These are phyloP conservation scores for Ophiostoma australiae DNA, from an alignment of 2,329 filamentous ascomycete species.

Conservation along the genomic window DNA sequence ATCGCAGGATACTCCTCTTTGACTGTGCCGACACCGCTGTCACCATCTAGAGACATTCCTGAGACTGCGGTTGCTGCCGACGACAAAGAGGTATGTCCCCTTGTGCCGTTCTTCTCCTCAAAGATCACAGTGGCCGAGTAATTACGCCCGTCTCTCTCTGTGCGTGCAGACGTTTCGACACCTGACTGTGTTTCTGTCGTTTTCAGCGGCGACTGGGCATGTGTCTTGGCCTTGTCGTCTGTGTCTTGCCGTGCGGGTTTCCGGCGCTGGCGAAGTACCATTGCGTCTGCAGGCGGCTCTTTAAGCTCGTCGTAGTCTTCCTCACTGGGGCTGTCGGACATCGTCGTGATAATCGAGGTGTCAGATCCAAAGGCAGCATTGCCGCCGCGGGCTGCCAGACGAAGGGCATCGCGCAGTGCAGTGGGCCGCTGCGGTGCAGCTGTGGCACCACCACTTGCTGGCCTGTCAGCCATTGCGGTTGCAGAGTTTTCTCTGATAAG, in stretches of 20 bases:
- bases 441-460: background rate
- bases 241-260: constrained; percentile 17
- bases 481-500: background rate
- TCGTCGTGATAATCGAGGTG: constrained; percentile 24
- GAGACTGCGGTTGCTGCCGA: constrained; percentile 22
- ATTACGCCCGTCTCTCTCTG: constrained; percentile 19
- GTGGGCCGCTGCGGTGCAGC: constrained; percentile 20
- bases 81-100: constrained; percentile 11
- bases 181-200: background rate
- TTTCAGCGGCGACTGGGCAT: constrained; percentile 15
- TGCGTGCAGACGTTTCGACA: background rate
- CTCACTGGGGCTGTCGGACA: constrained; percentile 42
- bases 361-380: constrained; percentile 22
- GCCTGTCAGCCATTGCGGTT: background rate
- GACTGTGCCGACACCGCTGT: background rate
- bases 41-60: constrained; percentile 15
- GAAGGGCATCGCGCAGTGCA: constrained; percentile 30
- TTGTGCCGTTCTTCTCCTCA: constrained; percentile 20
- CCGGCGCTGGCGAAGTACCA: constrained; percentile 28
- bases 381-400: constrained; percentile 8
- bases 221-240: background rate
- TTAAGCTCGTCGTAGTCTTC: constrained; percentile 43
- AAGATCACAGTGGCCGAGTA: constrained; percentile 28
- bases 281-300: constrained; percentile 26
- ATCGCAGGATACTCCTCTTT: constrained; percentile 3